These are phyloP conservation scores for Aspergillus sclerotioniger DNA, from an alignment of 495 filamentous ascomycete species.

Conservation along the genomic window DNA sequence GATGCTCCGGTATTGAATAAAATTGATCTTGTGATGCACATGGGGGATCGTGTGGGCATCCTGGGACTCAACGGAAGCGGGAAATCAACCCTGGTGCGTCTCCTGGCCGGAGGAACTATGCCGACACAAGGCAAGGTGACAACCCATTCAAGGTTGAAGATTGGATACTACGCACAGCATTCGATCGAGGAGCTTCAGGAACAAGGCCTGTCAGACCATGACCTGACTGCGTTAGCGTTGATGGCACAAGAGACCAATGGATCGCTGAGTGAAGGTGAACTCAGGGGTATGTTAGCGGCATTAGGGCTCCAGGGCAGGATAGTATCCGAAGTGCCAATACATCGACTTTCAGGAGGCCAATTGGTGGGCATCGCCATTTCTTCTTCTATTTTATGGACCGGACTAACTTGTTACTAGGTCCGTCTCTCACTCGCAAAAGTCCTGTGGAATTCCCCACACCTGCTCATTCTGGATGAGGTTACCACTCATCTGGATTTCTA, in stretches of 20 bases:
- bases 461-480: slow-evolving; percentile 77
- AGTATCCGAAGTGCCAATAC: slow-evolving; percentile 67
- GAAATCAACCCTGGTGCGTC: slow-evolving; percentile 66
- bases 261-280: slow-evolving; percentile 57
- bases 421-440: slow-evolving; percentile 68
- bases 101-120: slow-evolving; percentile 45
- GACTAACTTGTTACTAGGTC: slow-evolving; percentile 41
- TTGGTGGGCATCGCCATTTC: slow-evolving; percentile 34
- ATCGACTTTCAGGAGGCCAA: slow-evolving; percentile 72
- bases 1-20: slow-evolving; percentile 49
- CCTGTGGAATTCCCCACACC: slow-evolving; percentile 64
- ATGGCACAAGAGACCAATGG: slow-evolving; percentile 48
- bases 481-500: slow-evolving; percentile 84
- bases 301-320: slow-evolving; percentile 64
- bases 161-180: slow-evolving; percentile 78
- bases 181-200: slow-evolving; percentile 65
- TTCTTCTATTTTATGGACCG: background rate
- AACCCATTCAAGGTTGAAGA: slow-evolving; percentile 60
- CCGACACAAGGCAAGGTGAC: slow-evolving; percentile 55
- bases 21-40: slow-evolving; percentile 61
- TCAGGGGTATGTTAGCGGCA: slow-evolving; percentile 58
- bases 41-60: slow-evolving; percentile 69
- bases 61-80: slow-evolving; percentile 72
- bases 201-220: slow-evolving; percentile 39
- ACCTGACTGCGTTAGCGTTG: slow-evolving; percentile 60